Base-by-base conservation (phyloP, 345 rosid species). In the Eucalyptus sideroxylon region DNA sequence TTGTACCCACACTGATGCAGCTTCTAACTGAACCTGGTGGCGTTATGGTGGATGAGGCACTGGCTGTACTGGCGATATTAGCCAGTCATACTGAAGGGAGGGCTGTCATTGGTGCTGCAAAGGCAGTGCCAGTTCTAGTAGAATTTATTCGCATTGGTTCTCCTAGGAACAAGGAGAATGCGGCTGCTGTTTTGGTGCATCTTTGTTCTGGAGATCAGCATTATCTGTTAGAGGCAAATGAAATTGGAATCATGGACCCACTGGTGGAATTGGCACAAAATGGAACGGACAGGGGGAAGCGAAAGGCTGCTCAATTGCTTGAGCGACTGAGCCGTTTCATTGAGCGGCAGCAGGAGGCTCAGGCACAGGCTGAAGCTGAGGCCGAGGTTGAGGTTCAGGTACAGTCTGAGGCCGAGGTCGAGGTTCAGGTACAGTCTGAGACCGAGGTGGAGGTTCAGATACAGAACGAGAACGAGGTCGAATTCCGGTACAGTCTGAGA, bases 241-340 rank as follows among this genome's bases (percentile, higher is more conserved):
- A 98, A 86, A 94, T 95, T 16, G 98, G 98, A 31, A 95, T 96
- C 51, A 95, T 96, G 96, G 96, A 91, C 40, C 94, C 97, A n/a
- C 91, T 97, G 88, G 80, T 93, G 90, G 99, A 97, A 92, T 91
- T 98, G 93, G 95, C 98, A 26, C 96, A 94, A 67, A 97, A 94
- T 86, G 99, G 99, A 65, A 98, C 99, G 3, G 98, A 97, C 87
- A 93, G 99, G 88, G 99, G 98, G 69, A 98, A 97, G 91, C 92
- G 99, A 83, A 98, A 98, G 92, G 99, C 99, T 92, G 96, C 94
- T 9, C 99, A 95, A 91, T 93, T 97, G 91, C 94, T 98, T 6
- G 99, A 97, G 65, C 97, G 98, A 16, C 94, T 98, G 90, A 95
- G 90, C 93, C 93, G 96, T 91, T 94, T 92, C 81, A 53, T 93